Evolutionary conservation across 345 rosid species (phyloP), one percentile per base, ranked within the genome.

Genomic region (Gossypium anomalum): DNA sequence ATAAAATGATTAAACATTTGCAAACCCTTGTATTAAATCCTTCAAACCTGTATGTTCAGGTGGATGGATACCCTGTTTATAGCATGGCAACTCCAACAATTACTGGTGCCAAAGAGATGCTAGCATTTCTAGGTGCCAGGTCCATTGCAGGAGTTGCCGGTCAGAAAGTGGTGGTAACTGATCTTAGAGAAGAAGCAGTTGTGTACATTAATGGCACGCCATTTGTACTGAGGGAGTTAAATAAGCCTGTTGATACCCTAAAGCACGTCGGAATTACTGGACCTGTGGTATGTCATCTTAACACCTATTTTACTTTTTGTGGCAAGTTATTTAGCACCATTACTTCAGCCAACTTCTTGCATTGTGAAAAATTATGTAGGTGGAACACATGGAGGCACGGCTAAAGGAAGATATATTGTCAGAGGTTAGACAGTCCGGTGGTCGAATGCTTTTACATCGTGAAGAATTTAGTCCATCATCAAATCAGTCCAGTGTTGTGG

Each of bases 11-110:
- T 49, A 25, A 56, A 56, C 9, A 25, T 48, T 16, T 6, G 3
- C 23, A 69, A 51, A 49, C 1, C 15, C 44, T 27, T 69, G 5
- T 48, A 67, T 47, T 7, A 58, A 13, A 44, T 58, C 71, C 11
- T 58, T 43, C 27, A 47, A 74, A 64, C 45, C 34, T 34, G 17
- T 75, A 19, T 72, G 22, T 60, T 79, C 83, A 95, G 98, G 99
- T 91, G 72, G 98, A 91, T 79, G 91, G 89, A 74, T 89, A 87
- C 76, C 97, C 97, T 58, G 94, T 92, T 76, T 95, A 91, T 83
- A 95, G 99, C 84, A 93, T 95, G 99, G 99, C 98, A 67, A 91
- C 98, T 78, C 99, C 98, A 78, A 90, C 96, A 72, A 88, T 89
- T 71, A 73, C 82, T 17, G 98, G 93, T 67, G 97, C 98, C 71